Evolutionary conservation across 1,139 yeast species (phyloP).

Genomic region (Hyphopichia burtonii): DNA sequence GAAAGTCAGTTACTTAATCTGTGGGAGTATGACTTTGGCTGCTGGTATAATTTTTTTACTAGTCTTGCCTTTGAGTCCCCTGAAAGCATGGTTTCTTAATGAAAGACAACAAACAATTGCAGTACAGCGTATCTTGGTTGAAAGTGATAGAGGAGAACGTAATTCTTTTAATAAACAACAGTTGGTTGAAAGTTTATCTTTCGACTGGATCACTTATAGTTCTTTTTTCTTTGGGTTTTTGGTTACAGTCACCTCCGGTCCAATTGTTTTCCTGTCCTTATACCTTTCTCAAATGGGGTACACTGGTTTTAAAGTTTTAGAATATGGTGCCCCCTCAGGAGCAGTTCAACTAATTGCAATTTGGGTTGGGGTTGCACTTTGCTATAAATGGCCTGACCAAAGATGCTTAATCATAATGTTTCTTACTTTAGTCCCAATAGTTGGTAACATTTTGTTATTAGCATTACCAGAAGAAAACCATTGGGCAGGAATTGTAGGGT

Average conservation of each 20-base stretch:
- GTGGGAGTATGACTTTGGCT: constrained; percentile 20
- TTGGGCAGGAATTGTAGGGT: constrained; percentile 18
- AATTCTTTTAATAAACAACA: constrained; percentile 17
- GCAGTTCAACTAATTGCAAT: constrained; percentile 13
- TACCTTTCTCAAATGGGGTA: constrained; percentile 15
- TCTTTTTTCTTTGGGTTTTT: constrained; percentile 16
- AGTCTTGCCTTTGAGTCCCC: constrained; percentile 16
- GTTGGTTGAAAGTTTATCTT: constrained; percentile 13
- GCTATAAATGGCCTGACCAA: constrained; percentile 12
- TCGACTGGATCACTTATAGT: constrained; percentile 10
- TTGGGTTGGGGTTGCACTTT: constrained; percentile 12
- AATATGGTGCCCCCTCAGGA: constrained; percentile 15
- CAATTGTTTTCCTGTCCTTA: constrained; percentile 14
- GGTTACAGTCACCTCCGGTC: constrained; percentile 18
- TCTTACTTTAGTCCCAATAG: constrained; percentile 13
- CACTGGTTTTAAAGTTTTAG: constrained; percentile 10
- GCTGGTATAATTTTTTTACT: constrained; percentile 14
- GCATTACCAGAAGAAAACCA: constrained; percentile 11
- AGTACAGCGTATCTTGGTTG: constrained; percentile 8
- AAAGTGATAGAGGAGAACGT: constrained; percentile 13
- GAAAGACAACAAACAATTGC: constrained; percentile 12
- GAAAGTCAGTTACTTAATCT: constrained; percentile 19
- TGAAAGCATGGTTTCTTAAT: constrained; percentile 13
- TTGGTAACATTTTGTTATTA: constrained; percentile 14
- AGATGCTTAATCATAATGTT: constrained; percentile 10